Evolutionary conservation across 108 stramenopile species (phyloP).

Genomic region (Cyclostephanos invisitatus): DNA sequence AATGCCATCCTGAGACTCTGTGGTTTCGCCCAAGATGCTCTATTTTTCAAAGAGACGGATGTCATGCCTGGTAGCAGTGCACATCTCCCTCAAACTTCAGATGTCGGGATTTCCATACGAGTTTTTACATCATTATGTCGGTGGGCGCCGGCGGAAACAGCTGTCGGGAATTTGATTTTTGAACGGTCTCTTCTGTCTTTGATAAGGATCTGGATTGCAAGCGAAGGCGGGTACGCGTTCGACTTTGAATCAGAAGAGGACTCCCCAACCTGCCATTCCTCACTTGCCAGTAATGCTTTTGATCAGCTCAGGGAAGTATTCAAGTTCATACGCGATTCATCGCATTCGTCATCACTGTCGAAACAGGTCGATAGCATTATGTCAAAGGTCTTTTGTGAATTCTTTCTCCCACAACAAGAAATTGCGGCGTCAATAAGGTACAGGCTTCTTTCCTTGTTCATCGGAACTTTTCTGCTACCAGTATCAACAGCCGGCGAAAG

Average conservation of each 20-base stretch:
- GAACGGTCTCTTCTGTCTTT: conserved; percentile 35
- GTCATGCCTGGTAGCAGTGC: neutral
- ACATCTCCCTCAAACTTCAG: conserved; percentile 1
- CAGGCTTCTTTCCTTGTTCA: conserved; percentile 36
- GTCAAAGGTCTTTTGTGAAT: conserved; percentile 36
- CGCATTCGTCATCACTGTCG: neutral
- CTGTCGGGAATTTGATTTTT: conserved; percentile 12
- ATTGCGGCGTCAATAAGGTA: conserved; percentile 29
- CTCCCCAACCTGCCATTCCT: neutral
- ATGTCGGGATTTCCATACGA: conserved; percentile 17
- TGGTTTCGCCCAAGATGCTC: conserved; percentile 11
- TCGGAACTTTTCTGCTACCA: conserved; percentile 30
- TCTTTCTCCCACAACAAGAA: conserved; percentile 36
- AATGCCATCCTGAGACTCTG: conserved; percentile 29
- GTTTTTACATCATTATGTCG: conserved; percentile 30
- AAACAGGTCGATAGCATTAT: conserved; percentile 17
- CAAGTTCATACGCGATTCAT: conserved; percentile 1
- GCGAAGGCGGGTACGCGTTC: conserved; percentile 16
- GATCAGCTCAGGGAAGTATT: conserved; percentile 25
- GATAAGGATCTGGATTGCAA: conserved; percentile 44
- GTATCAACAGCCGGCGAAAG: conserved; percentile 7
- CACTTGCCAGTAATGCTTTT: conserved; percentile 29
- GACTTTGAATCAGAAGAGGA: neutral
- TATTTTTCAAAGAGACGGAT: conserved; percentile 17
- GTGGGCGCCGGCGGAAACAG: conserved; percentile 18